phyloP scores from a whole-genome alignment of 176 grass and related monocot species.

The Areca catechu region DNA sequence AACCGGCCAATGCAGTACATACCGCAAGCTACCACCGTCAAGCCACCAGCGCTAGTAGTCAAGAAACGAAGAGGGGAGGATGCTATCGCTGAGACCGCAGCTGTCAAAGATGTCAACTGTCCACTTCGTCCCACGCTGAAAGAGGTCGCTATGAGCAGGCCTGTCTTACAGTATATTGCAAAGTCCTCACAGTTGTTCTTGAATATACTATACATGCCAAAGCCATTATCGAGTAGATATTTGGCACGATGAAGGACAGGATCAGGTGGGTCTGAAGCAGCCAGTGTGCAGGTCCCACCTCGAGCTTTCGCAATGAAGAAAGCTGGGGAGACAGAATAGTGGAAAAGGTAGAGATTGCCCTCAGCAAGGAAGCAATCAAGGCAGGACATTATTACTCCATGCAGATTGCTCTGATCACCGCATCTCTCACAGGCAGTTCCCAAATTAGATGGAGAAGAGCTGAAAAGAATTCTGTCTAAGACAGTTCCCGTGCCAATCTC shows the following conservation, averaged over 20 bases:
- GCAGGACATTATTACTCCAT: slow-evolving; percentile 69
- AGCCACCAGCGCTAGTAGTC: slow-evolving; percentile 30
- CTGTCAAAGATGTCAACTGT: slow-evolving; percentile 53
- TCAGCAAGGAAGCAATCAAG: slow-evolving; percentile 72
- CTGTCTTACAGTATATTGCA: slow-evolving; percentile 84
- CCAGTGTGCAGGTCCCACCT: slow-evolving; percentile 79
- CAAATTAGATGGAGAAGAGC: slow-evolving; percentile 25
- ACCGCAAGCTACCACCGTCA: slow-evolving; percentile 30
- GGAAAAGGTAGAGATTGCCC: slow-evolving; percentile 62
- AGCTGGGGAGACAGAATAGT: slow-evolving; percentile 43
- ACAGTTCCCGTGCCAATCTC: slow-evolving; percentile 74
- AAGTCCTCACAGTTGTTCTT: slow-evolving; percentile 97
- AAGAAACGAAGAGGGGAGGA: slow-evolving; percentile 58
- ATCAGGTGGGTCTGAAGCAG: slow-evolving; percentile 32
- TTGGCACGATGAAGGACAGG: slow-evolving; percentile 44
- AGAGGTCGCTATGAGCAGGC: slow-evolving; percentile 52
- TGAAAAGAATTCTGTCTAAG: slow-evolving; percentile 41
- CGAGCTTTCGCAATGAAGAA: slow-evolving; percentile 84
- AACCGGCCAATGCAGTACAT: slow-evolving; percentile 25
- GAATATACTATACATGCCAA: slow-evolving; percentile 63
- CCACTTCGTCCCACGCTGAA: slow-evolving; percentile 75
- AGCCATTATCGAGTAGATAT: slow-evolving; percentile 50
- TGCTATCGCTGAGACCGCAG: slow-evolving; percentile 33
- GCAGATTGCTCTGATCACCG: slow-evolving; percentile 8
- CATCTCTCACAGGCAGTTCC: slow-evolving; percentile 33